Base-by-base conservation (phyloP, 768 basidiomycete species). In the Phlegmacium glaucopus region DNA sequence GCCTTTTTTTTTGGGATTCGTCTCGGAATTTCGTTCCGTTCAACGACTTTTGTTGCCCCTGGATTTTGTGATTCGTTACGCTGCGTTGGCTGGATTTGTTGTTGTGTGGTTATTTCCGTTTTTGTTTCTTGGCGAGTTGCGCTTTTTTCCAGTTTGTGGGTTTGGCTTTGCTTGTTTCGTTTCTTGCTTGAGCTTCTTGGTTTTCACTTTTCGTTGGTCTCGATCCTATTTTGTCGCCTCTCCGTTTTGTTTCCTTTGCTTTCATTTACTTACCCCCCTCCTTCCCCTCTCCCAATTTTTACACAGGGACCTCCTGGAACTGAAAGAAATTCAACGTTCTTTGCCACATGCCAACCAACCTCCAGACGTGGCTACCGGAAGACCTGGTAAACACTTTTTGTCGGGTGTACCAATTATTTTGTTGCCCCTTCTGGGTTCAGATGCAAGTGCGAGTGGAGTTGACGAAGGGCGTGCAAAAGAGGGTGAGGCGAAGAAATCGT, bases 311-410 rank as follows among this genome's bases (percentile, higher is more conserved):
- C 57, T 84, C 15, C 75, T 86, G 16, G 85, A 87, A 60, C 74
- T 86, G 36, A 84, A 83, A 55, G 81, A 80, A 53, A 81, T 87
- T 36, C 83, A 82, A 50, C 76, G 79, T 9, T 79, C 80, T 6
- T 70, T 85, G 1, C 83, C 84, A 7, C 69, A 72, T 15, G 80
- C 84, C 2, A 68, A 72, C 44, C 83, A 80, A 64, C 73, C 69
- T 1, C 60, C 62, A 3, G 78, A 77, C 59, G 64, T 61, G 1
- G 50, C 73, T 25, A 65, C 74, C 0, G 74, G 72, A 34, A 67
- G 62, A 29, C 70, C 62, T 10, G 65, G 61, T 15, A 63, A 67
- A 35, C 73, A 72, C 39, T 73, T 69, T 52, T 71, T 78, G 39
- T 68, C 72, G 27, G 68, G 70, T 10, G 84, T 87, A 6, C 85